Conservation (phyloP, 1,284 basidiomycete genomes). For the Xerocomus amazonicus region DNA sequence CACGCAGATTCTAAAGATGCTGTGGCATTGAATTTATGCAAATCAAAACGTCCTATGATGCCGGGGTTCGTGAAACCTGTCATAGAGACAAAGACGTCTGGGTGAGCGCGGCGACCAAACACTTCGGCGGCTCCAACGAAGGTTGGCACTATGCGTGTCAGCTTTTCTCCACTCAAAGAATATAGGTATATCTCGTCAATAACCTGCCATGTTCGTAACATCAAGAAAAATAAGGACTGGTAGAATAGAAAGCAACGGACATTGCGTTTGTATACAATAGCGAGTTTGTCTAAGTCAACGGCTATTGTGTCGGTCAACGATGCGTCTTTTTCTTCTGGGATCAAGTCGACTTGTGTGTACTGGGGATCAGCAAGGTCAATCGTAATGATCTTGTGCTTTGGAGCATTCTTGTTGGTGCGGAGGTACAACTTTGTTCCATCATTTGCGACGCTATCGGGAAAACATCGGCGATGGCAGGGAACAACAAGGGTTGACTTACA, state of each 20-base stretch:
- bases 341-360: slow-evolving; percentile 54
- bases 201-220: slow-evolving; percentile 43
- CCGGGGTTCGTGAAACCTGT: slow-evolving; percentile 76
- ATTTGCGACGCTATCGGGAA: slow-evolving; percentile 53
- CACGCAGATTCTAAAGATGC: slow-evolving; percentile 48
- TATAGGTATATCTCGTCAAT: slow-evolving; percentile 82
- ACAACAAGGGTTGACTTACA: slow-evolving; percentile 42
- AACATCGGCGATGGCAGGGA: slow-evolving; percentile 2
- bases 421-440: slow-evolving; percentile 66
- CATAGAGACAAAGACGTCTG: slow-evolving; percentile 68
- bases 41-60: slow-evolving; percentile 62
- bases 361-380: slow-evolving; percentile 59
- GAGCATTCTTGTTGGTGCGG: slow-evolving; percentile 63
- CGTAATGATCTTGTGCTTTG: slow-evolving; percentile 64
- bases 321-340: slow-evolving; percentile 70
- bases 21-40: slow-evolving; percentile 36
- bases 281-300: slow-evolving; percentile 58
- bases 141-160: slow-evolving; percentile 59
- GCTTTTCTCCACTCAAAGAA: slow-evolving; percentile 53
- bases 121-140: slow-evolving; percentile 70
- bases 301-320: slow-evolving; percentile 51
- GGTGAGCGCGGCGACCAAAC: slow-evolving; percentile 50
- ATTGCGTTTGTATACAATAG: slow-evolving; percentile 71
- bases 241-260: slow-evolving; percentile 37
- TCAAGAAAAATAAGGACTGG: slow-evolving; percentile 9